Conservation (phyloP, 768 basidiomycete genomes). For the Suillus sp. region DNA sequence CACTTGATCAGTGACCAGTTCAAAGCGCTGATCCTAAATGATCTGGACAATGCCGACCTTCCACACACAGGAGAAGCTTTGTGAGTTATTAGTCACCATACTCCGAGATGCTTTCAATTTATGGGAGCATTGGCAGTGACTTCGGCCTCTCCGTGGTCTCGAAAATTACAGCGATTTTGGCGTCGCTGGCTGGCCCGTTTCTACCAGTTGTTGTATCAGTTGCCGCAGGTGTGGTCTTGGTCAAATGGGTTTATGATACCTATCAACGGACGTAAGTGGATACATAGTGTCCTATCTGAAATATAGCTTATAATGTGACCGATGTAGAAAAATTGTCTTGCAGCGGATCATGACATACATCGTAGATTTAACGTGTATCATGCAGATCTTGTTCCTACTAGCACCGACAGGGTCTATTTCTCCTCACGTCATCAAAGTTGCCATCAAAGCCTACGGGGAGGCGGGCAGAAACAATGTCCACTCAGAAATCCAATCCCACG, state of each 20-base stretch:
- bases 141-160: constrained; percentile 11
- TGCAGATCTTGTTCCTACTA: constrained; percentile 27
- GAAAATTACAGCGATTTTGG: not conserved
- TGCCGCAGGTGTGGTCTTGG: constrained; percentile 1
- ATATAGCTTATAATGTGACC: not conserved
- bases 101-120: not conserved
- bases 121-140: not conserved
- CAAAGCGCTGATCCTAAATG: constrained; percentile 8
- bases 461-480: constrained; percentile 11
- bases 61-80: not conserved
- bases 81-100: constrained; percentile 5
- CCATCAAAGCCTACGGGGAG: constrained; percentile 7
- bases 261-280: constrained; percentile 15
- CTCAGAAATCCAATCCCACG: not conserved
- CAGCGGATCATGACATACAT: constrained; percentile 27
- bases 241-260: constrained; percentile 9
- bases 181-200: not conserved
- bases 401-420: constrained; percentile 11
- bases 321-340: constrained; percentile 8
- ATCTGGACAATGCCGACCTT: constrained; percentile 9
- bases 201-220: constrained; percentile 6
- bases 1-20: constrained; percentile 12
- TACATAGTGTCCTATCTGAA: not conserved
- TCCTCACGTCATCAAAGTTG: constrained; percentile 10
- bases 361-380: constrained; percentile 27